Evolutionary conservation across 106 monocot species (phyloP).

Genomic region (Apostasia shenzhenica): DNA sequence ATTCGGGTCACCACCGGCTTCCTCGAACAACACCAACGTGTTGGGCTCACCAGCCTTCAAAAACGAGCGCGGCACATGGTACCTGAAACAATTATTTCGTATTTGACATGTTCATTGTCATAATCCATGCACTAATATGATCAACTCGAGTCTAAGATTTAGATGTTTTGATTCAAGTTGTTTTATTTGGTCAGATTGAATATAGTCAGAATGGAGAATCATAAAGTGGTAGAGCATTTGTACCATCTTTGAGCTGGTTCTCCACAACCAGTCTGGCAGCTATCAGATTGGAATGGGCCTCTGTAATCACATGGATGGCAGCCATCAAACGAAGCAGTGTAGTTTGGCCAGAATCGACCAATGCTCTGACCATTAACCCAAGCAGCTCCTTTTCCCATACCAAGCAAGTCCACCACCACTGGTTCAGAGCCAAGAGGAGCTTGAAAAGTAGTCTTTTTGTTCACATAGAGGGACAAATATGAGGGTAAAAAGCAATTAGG

Average conservation of each 20-base stretch:
- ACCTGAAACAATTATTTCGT: conserved; percentile 17
- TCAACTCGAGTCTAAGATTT: too few relatives aligned
- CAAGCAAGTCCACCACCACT: conserved; percentile 44
- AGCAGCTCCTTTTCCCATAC: conserved; percentile 48
- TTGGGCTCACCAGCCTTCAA: conserved; percentile 26
- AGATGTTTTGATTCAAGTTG: background rate
- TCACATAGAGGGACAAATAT: background rate
- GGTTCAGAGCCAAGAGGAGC: conserved; percentile 41
- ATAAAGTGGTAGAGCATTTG: background rate
- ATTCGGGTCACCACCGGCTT: conserved; percentile 42
- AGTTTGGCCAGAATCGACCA: conserved; percentile 49
- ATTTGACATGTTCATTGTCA: too few relatives aligned
- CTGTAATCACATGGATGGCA: conserved; percentile 29
- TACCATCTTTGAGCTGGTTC: conserved; percentile 50
- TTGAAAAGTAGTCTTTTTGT: conserved; percentile 45
- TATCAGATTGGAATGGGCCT: conserved; percentile 17
- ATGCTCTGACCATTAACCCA: conserved; percentile 59
- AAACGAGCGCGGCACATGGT: conserved; percentile 54
- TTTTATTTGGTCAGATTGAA: background rate
- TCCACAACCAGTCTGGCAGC: conserved; percentile 35
- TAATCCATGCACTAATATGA: too few relatives aligned
- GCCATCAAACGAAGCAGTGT: conserved; percentile 7
- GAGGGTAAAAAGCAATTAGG: background rate
- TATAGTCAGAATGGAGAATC: too few relatives aligned
- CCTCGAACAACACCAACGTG: conserved; percentile 49